These are phyloP conservation scores for Chaetomium fimeti DNA, from an alignment of 495 filamentous ascomycete genomes.

Conservation along the genomic window DNA sequence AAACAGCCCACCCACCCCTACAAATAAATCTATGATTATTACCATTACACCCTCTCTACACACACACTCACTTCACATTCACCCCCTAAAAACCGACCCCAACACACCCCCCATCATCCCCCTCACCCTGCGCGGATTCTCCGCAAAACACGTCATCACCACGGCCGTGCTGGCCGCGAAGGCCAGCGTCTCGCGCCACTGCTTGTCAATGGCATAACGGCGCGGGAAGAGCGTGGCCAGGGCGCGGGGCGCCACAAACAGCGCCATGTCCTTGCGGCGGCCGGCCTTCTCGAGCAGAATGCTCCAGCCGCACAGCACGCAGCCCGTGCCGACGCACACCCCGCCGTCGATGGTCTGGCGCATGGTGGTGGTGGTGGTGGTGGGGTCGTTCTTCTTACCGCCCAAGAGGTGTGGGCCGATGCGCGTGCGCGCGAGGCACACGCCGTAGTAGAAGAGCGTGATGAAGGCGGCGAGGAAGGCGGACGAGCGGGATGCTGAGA, in stretches of 20 bases:
- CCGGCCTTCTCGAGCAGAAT: constrained; percentile 68
- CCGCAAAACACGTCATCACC: constrained; percentile 67
- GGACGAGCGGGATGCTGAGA: constrained; percentile 69
- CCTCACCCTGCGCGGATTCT: constrained; percentile 64
- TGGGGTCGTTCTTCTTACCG: neutral
- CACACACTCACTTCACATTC: neutral
- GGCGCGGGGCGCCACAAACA: constrained; percentile 85
- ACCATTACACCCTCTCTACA: neutral
- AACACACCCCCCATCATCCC: constrained; percentile 72
- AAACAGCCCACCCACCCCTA: neutral
- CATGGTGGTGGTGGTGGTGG: constrained; percentile 31
- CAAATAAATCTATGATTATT: neutral
- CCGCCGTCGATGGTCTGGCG: constrained; percentile 56
- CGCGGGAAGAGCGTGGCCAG: constrained; percentile 74
- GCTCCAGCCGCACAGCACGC: constrained; percentile 81
- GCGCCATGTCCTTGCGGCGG: constrained; percentile 71
- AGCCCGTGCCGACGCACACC: constrained; percentile 71
- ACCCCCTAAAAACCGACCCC: constrained; percentile 48
- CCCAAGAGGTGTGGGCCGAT: constrained; percentile 67
- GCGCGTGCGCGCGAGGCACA: constrained; percentile 79
- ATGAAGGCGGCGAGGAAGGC: constrained; percentile 83
- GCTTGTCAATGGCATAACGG: constrained; percentile 63
- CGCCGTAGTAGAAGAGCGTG: constrained; percentile 79
- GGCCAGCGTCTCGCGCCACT: constrained; percentile 70
- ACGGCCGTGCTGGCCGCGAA: constrained; percentile 76